Base-by-base conservation (phyloP, 2,329 filamentous ascomycete genomes). In the Verticillium tricorpus region DNA sequence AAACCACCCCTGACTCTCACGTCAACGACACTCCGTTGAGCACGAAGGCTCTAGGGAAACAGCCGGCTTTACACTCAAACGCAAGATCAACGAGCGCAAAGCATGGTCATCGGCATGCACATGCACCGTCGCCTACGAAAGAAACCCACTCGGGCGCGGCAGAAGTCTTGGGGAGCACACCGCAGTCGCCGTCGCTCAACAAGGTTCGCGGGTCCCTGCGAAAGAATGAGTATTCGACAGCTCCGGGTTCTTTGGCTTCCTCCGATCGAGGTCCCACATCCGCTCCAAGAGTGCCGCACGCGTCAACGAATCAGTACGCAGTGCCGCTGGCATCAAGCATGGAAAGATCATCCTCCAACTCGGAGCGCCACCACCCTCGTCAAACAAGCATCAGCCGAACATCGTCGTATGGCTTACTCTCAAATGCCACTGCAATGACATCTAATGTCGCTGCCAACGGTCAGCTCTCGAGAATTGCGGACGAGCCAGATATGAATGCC, bases 1-100 rank as follows among this genome's bases (percentile, higher is more conserved):
- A 57, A 12, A 54, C 35, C 32, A 58, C 54, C 3, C 45, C 59
- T 25, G 62, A 60, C 9, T 61, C 64, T 5, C 54, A 60, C 39
- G 57, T 15, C n/a, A 50, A 45, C 19, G 50, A 60, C 15, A 56
- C 60, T 8, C 60, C 59, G 17, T 57, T 74, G 60, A 82, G 78
- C 64, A 73, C 76, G 17, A 84, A 83, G 67, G 77, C 80, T 25
- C 74, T 77, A 12, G 82, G 81, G 3, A 85, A 85, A 64, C 78
- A 76, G 57, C 79, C 80, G 11, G 74, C 67, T 5, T 66, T 31
- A 15, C 15, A 15, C 7, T 58, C 11, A 64, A 54, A 34, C 37
- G 55, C 55, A 31, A 14, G 5, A 15, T 28, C 25, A 9, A 12
- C 32, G 15, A 19, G n/a, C 7, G 11, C 11, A 12, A 58, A 40